Conservation (phyloP, 495 filamentous ascomycete species). For the Talaromyces trachyspermus region DNA sequence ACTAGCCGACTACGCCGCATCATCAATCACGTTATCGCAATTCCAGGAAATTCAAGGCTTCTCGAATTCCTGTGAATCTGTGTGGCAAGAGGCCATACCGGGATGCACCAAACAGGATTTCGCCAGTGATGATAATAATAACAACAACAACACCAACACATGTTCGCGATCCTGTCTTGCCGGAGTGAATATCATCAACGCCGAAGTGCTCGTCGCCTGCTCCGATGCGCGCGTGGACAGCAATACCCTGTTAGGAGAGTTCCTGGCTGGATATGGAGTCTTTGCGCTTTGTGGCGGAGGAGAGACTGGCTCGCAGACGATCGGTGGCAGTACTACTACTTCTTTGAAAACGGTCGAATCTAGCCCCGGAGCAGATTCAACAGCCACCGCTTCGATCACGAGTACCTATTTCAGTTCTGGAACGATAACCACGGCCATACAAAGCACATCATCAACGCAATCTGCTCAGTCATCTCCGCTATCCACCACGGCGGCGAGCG, state of each 20-base stretch:
- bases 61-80: background rate
- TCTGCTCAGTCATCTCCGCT: background rate
- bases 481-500: background rate
- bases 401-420: too few relatives aligned
- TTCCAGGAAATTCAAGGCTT: slow-evolving; percentile 6
- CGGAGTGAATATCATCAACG: slow-evolving; percentile 3
- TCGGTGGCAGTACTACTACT: background rate
- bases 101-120: slow-evolving; percentile 6
- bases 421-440: background rate
- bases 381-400: background rate
- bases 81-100: slow-evolving; percentile 5
- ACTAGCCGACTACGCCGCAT: background rate
- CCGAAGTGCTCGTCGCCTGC: slow-evolving; percentile 3
- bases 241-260: background rate
- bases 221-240: background rate
- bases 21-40: slow-evolving; percentile 6
- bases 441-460: background rate
- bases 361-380: background rate
- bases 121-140: too few relatives aligned
- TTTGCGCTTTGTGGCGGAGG: background rate
- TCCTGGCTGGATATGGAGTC: slow-evolving; percentile 4
- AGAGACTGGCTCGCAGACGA: background rate
- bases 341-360: background rate
- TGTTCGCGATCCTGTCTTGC: slow-evolving; percentile 3
- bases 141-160: background rate